A percentile compares a stretch with the other conserved stretches of the same genome.
These are phyloP conservation scores for Corchorus olitorius DNA, from an alignment of 345 rosid genomes.

Conservation along the genomic window DNA sequence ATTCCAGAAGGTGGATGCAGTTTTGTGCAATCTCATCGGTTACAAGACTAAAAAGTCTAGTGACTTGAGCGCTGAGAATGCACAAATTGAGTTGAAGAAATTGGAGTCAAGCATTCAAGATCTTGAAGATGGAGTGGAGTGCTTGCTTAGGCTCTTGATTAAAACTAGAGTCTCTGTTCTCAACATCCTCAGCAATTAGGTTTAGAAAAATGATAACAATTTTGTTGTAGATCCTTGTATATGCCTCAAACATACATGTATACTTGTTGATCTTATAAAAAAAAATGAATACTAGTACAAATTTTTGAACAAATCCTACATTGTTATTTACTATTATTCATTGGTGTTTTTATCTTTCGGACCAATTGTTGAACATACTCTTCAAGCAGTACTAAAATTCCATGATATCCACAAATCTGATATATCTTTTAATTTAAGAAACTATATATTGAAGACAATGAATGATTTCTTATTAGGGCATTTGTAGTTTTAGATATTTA, in stretches of 20 bases:
- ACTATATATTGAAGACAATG: too few relatives aligned
- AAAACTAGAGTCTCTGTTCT: constrained; percentile 51
- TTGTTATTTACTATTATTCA: background rate
- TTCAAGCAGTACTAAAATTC: background rate
- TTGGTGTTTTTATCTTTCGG: background rate
- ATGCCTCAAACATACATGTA: background rate
- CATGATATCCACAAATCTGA: background rate
- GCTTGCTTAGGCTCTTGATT: constrained; percentile 37
- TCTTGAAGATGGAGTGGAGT: constrained; percentile 42
- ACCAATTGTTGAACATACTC: background rate
- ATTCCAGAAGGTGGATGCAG: constrained; percentile 29
- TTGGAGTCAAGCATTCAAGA: constrained; percentile 43
- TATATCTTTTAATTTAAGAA: background rate
- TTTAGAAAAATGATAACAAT: background rate
- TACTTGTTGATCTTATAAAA: background rate
- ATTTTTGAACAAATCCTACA: constrained; percentile 9
- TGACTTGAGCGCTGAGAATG: constrained; percentile 1
- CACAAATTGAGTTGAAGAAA: constrained; percentile 32
- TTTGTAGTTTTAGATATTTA: background rate
- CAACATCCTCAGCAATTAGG: constrained; percentile 29
- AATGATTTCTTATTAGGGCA: too few relatives aligned
- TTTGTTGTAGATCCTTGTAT: background rate
- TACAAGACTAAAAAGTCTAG: constrained; percentile 12
- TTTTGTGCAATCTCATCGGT: constrained; percentile 24
- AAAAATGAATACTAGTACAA: background rate